Evolutionary conservation across 2,329 filamentous ascomycete species (phyloP), one percentile per base, ranked within the genome.

Genomic region (Diaporthe citrichinensis): DNA sequence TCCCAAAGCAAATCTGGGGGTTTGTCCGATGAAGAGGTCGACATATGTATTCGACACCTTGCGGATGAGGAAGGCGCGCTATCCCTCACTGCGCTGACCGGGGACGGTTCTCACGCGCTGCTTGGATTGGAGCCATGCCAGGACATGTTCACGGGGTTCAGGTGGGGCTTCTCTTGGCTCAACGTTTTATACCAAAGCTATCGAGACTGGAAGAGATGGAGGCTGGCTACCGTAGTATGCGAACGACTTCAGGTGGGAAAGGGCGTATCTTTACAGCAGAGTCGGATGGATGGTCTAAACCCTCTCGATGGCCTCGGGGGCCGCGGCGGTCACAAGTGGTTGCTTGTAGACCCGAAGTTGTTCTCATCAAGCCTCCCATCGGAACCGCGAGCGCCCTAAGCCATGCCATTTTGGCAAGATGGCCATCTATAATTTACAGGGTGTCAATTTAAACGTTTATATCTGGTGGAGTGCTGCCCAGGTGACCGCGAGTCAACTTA

Each of bases 121-220:
- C 58, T 61, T 28, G 36, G 58, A 14, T 36, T 61, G 14, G 58
- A n/a, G 7, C 36, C 59, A 44, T 23, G 15, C 10, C 15, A 28
- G 9, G 59, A 46, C 0, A 28, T 5, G n/a, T 28, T 31, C 39
- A 20, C 8, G 1, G 39, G 6, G 28, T 23, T 31, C 15, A n/a
- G 59, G n/a, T 28, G 39, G 12, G 39, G 39, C 23, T 20, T 25
- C 2, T 44, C 58, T 6, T 28, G 15, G 59, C 25, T 10, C 8
- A 41, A 4, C 0, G 17, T 6, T 7, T 10, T 65, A 5, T 31
- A 46, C 41, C 15, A 23, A 2, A 62, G 4, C 5, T 65, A 46
- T 34, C 41, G 25, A 34, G 59, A 65, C 46, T 46, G 39, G 25
- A 65, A 46, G 25, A 65, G 59, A 17, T 46, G 59, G 59, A 65